Evolutionary conservation across 257 asterid genomes (phyloP).

Genomic region (Eucommia ulmoides): DNA sequence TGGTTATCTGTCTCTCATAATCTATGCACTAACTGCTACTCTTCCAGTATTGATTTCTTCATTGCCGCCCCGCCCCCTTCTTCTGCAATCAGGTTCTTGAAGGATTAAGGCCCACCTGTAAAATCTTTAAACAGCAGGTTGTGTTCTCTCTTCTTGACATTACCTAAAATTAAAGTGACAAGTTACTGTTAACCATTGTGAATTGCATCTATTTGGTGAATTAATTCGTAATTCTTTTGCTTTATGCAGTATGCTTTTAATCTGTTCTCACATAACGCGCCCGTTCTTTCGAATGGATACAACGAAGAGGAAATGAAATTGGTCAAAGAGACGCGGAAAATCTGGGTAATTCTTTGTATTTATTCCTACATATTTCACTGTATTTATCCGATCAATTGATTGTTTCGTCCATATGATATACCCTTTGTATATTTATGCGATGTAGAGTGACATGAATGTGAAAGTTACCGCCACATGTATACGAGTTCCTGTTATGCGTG

Average conservation of each 20-base stretch:
- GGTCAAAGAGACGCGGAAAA: constrained; percentile 88
- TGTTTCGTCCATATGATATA: constrained; percentile 2
- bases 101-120: constrained; percentile 82
- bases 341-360: constrained; percentile 53
- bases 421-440: constrained; percentile 6
- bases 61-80: too few species aligned
- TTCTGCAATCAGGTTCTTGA: constrained; percentile 43
- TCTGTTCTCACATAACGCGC: constrained; percentile 94
- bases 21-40: neutral
- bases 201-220: neutral
- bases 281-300: constrained; percentile 81
- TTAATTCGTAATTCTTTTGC: neutral
- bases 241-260: constrained; percentile 86
- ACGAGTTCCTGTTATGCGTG: constrained; percentile 97
- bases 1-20: constrained; percentile 1
- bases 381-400: neutral
- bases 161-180: neutral
- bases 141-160: constrained; percentile 7
- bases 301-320: constrained; percentile 98
- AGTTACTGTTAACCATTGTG: neutral
- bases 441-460: constrained; percentile 54
- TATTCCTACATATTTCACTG: neutral
- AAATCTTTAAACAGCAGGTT: constrained; percentile 76
- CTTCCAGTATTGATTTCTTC: neutral
- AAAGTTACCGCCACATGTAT: constrained; percentile 95